These are phyloP conservation scores for Dictyostelium purpureum DNA, from an alignment of 78 protist species.

Conservation along the genomic window DNA sequence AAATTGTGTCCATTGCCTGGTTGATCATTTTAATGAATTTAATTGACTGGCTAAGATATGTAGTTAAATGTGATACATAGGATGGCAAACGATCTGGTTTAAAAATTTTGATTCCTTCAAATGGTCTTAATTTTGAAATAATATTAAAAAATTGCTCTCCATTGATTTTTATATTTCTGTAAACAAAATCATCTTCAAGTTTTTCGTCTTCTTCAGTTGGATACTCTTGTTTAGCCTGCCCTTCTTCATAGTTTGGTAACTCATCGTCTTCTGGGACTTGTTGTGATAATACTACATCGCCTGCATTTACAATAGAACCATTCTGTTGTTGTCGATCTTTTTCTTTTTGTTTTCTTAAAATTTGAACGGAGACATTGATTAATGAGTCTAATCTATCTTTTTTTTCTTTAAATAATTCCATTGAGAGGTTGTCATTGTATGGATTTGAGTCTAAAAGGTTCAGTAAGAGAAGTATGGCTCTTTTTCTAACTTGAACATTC, in stretches of 20 bases:
- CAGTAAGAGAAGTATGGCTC: slow-evolving; percentile 20
- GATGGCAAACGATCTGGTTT: not conserved
- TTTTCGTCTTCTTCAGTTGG: not conserved
- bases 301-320: not conserved
- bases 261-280: not conserved
- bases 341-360: not conserved
- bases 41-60: not conserved
- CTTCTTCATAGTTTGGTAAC: not conserved
- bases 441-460: slow-evolving; percentile 8
- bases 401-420: not conserved
- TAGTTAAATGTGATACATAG: not conserved
- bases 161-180: not conserved
- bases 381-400: not conserved
- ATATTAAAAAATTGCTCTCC: not conserved
- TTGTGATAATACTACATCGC: not conserved
- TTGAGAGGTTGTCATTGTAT: not conserved
- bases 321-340: not conserved
- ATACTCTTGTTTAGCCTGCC: not conserved
- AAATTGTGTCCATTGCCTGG: not conserved
- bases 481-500: slow-evolving; percentile 30
- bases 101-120: not conserved
- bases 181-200: not conserved
- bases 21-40: slow-evolving; percentile 19
- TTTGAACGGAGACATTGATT: not conserved
- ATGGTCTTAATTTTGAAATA: not conserved